phyloP scores from a whole-genome alignment of 1,284 basidiomycete species.

The Irpex lacteus region DNA sequence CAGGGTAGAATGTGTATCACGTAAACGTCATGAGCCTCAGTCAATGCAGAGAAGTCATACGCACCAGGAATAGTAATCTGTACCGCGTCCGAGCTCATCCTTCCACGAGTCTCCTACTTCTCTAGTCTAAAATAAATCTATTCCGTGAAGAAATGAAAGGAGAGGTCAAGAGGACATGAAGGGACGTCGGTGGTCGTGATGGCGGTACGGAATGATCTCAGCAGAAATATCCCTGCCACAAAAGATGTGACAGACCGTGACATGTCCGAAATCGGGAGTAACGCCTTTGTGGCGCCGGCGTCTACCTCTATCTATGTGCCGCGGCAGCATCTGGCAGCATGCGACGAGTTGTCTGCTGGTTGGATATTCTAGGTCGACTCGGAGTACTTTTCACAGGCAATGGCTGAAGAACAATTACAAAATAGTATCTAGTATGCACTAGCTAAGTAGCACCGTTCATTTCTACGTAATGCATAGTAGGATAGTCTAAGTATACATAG shows the following conservation, averaged over 20 bases:
- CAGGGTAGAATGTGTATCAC: background rate
- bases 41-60: constrained; percentile 18
- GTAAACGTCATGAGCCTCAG: background rate
- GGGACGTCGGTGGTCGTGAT: background rate
- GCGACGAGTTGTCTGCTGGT: too few species aligned
- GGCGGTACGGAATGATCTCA: background rate
- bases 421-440: background rate
- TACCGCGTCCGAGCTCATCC: constrained; percentile 53
- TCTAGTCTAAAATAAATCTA: background rate
- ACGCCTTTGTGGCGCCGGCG: background rate
- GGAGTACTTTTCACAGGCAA: too few species aligned
- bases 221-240: background rate
- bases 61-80: constrained; percentile 83
- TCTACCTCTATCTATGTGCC: too few species aligned
- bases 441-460: background rate
- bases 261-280: background rate
- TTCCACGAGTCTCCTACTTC: background rate
- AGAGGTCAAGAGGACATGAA: background rate
- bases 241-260: background rate
- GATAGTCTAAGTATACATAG: background rate
- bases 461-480: background rate
- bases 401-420: too few species aligned
- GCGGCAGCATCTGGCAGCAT: too few species aligned
- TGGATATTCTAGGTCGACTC: too few species aligned
- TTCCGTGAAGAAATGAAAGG: background rate